Evolutionary conservation across 768 basidiomycete species (phyloP), one percentile per base, ranked within the genome.

Genomic region (Boletus speciosus): DNA sequence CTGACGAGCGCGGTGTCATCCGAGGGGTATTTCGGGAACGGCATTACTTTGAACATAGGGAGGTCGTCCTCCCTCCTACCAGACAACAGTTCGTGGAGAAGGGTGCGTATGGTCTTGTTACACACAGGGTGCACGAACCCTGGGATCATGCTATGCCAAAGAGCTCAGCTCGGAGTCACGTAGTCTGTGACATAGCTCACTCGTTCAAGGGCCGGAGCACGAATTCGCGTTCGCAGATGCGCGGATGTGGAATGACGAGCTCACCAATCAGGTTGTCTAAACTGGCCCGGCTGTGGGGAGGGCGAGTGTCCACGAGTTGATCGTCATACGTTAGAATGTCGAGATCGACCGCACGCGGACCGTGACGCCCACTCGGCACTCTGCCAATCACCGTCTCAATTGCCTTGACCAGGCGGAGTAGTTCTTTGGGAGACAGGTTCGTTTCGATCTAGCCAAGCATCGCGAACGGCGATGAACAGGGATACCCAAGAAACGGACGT

Each of bases 321-420:
- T 78, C 64, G 47, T 85, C 90, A 61, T 90, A 97, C 14, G 19
- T 34, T 15, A 34, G 19, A 39, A 99, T 78, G 66, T 98, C 97
- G 39, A 99, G 74, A 65, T 99, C 97, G 43, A 98, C 80, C 1
- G 88, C 86, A 11, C 97, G 81, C 0, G 96, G 97, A 0, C 97
- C 97, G 66, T 93, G 88, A 8, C 86, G 79, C 57, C 89, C 76
- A 0, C 89, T 84, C 4, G 86, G 86, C 3, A 86, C 79, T 12
- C 97, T 83, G 2, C 95, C 97, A 0, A 97, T 84, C 4, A 70
- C 67, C 0, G 49, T 63, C 67, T 99, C 97, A 35, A 94, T 83
- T 8, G 70, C 56, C 68, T 97, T 98, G 37, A 94, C 66, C 15
- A 87, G 64, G 3, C 63, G 61, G 2, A 98, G 75, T 0, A 98